Conservation (phyloP, 2,329 filamentous ascomycete species). For the Aureobasidium sp. region DNA sequence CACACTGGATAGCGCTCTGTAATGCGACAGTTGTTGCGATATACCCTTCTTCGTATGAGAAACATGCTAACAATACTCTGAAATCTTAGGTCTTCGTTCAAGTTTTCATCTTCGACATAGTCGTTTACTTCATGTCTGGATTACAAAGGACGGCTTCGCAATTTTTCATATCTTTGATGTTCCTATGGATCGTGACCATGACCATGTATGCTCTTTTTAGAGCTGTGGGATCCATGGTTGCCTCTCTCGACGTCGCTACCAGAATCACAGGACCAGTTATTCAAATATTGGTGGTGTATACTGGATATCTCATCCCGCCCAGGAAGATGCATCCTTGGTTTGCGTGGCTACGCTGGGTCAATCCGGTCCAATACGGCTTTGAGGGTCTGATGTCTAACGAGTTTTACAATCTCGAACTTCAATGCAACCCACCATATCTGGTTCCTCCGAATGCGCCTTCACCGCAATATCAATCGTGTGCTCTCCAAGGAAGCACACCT, state of each 20-base stretch:
- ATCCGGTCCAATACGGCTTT: slow-evolving; percentile 66
- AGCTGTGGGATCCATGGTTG: slow-evolving; percentile 15
- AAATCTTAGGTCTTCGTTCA: slow-evolving; percentile 62
- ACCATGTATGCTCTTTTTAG: slow-evolving; percentile 36
- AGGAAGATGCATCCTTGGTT: slow-evolving; percentile 22
- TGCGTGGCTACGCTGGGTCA: slow-evolving; percentile 68
- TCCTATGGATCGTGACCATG: slow-evolving; percentile 51
- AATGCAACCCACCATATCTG: slow-evolving; percentile 58
- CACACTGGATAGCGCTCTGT: neutral
- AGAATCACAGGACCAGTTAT: slow-evolving; percentile 33
- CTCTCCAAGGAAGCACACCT: slow-evolving; percentile 59
- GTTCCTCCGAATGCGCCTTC: slow-evolving; percentile 63
- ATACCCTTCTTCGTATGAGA: neutral
- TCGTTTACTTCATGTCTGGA: slow-evolving; percentile 72
- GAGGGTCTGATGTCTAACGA: slow-evolving; percentile 79
- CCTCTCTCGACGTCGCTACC: slow-evolving; percentile 24
- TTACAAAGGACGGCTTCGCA: slow-evolving; percentile 60
- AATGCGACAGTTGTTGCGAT: neutral
- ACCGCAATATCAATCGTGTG: slow-evolving; percentile 71
- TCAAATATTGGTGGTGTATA: slow-evolving; percentile 18
- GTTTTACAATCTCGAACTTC: slow-evolving; percentile 60
- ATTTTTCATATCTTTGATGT: slow-evolving; percentile 68
- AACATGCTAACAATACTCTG: neutral
- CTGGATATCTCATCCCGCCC: slow-evolving; percentile 30
- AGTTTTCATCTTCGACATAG: slow-evolving; percentile 63